phyloP scores from a whole-genome alignment of 768 basidiomycete genomes.

The Clitopilus hobsonii region DNA sequence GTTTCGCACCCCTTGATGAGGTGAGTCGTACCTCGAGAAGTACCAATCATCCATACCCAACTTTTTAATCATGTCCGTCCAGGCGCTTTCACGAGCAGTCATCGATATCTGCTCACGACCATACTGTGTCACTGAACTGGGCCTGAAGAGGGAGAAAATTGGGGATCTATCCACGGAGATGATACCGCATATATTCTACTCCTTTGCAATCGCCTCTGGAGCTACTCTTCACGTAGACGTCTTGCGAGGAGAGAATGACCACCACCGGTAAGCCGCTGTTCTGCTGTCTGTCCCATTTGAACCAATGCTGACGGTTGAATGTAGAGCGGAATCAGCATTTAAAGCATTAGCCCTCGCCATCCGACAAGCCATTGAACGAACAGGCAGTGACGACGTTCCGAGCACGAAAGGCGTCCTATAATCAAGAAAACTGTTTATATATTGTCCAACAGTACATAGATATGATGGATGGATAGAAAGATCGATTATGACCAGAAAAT shows the following conservation, averaged over 20 bases:
- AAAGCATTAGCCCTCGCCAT: conserved; percentile 96
- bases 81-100: conserved; percentile 94
- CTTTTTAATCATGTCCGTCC: conserved; percentile 5
- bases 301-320: conserved; percentile 3
- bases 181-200: conserved; percentile 97
- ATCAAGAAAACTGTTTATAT: conserved; percentile 2
- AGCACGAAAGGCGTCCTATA: conserved; percentile 94
- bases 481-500: conserved; percentile 63
- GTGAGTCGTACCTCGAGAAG: conserved; percentile 34
- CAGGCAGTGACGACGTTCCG: conserved; percentile 87
- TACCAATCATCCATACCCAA: neutral
- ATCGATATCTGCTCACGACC: conserved; percentile 98
- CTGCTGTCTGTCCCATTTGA: neutral
- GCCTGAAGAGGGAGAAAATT: conserved; percentile 84
- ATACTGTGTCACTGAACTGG: conserved; percentile 90
- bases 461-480: conserved; percentile 1
- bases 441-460: neutral
- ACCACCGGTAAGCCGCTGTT: conserved; percentile 70
- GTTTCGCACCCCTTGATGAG: conserved; percentile 96
- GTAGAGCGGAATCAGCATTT: conserved; percentile 94
- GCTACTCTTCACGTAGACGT: conserved; percentile 94
- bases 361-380: conserved; percentile 87
- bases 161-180: conserved; percentile 97
- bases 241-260: conserved; percentile 93
- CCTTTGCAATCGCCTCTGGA: conserved; percentile 95